These are phyloP conservation scores for Xylaria sp. DNA, from an alignment of 2,329 filamentous ascomycete species.

Conservation along the genomic window DNA sequence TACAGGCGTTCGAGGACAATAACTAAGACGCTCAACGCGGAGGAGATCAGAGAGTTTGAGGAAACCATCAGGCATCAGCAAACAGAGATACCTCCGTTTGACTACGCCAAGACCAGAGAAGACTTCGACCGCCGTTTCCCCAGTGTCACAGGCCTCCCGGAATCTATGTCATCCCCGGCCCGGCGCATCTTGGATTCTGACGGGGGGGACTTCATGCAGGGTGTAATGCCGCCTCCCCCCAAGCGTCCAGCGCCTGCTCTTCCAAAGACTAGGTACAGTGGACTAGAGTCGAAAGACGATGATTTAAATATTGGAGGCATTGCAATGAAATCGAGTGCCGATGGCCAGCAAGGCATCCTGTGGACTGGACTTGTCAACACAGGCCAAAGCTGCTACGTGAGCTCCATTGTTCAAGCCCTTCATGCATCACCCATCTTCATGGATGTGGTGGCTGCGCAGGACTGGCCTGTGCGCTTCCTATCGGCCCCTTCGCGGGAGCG, in stretches of 20 bases:
- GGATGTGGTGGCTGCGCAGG: conserved; percentile 60
- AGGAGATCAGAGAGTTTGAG: conserved; percentile 82
- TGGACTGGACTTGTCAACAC: conserved; percentile 79
- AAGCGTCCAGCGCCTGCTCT: conserved; percentile 69
- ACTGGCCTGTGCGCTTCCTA: conserved; percentile 68
- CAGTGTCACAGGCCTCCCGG: conserved; percentile 63
- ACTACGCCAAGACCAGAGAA: conserved; percentile 72
- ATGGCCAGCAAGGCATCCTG: conserved; percentile 42
- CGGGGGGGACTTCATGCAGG: conserved; percentile 46
- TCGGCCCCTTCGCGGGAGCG: too few relatives aligned
- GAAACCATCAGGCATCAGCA: conserved; percentile 71
- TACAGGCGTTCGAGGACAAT: conserved; percentile 50
- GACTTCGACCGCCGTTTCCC: conserved; percentile 86
- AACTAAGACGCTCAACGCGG: conserved; percentile 71
- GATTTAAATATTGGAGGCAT: conserved; percentile 44
- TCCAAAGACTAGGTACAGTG: conserved; percentile 76
- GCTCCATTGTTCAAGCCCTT: conserved; percentile 83
- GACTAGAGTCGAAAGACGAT: conserved; percentile 52
- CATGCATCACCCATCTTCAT: conserved; percentile 73
- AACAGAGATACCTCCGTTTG: conserved; percentile 44
- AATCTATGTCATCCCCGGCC: conserved; percentile 59
- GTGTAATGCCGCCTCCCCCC: conserved; percentile 58
- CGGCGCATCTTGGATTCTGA: conserved; percentile 28
- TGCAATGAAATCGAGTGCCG: conserved; percentile 42
- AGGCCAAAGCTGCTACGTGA: conserved; percentile 86